Evolutionary conservation across 2,329 filamentous ascomycete genomes (phyloP), one percentile per base, ranked within the genome.

Genomic region (Beauveria caledonica): DNA sequence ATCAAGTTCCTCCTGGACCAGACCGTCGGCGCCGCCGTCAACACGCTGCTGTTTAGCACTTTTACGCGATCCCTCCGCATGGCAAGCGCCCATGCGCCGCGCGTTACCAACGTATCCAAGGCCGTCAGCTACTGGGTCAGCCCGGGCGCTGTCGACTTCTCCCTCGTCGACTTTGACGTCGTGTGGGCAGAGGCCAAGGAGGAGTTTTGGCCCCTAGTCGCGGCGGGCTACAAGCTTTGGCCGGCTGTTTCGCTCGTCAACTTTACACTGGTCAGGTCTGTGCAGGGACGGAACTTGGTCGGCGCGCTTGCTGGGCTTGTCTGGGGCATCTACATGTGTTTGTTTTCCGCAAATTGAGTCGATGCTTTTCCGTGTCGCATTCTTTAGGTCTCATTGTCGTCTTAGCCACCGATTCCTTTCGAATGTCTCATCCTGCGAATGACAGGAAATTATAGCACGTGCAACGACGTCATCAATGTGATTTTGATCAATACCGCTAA

Each of bases 321-420:
- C 15, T 93, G 89, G 89, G 86, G 86, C 0, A 78, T 92, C 46
- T 92, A 89, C 71, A 76, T 92, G 73, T 90, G 87, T 69, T 74
- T 92, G 67, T 73, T 84, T 64, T 80, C 79, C 19, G 69, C 71
- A 11, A 64, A 65, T 56, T 74, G 62, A 67, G 42, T 25, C 42
- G 5, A 23, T n/a, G 25, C 3, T 19, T 13, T 13, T 27, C 8
- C 7, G 5, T 21, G 15, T 19, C 40, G 3, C 9, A 2, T 36
- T 48, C 10, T 7, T 55, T 21, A 36, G 11, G 33, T 15, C 13
- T 5, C 13, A 36, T 36, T 36, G 33, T 15, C 29, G 33, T 5
- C 11, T 36, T 15, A 36, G 33, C 33, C 33, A 36, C 33, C 33
- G 15, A 15, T 36, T 15, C 13, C 5, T 36, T 42, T 42, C 8